phyloP scores from a whole-genome alignment of 495 filamentous ascomycete genomes.

The Talaromyces proteolyticus region DNA sequence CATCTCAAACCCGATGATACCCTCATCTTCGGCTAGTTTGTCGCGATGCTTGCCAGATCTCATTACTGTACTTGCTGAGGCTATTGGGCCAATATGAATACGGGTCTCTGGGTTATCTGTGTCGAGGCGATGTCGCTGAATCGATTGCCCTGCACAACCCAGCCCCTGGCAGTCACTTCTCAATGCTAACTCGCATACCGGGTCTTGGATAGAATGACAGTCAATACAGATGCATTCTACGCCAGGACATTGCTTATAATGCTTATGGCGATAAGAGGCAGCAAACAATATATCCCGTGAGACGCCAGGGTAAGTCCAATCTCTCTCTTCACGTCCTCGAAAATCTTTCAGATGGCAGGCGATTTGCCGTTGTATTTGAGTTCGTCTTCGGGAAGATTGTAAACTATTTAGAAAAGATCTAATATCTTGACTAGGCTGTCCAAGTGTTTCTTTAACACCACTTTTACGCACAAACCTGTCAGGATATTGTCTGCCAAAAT shows the following conservation, averaged over 20 bases:
- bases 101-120: background rate
- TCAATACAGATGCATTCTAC: background rate
- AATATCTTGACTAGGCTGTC: conserved; percentile 16
- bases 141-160: conserved; percentile 3
- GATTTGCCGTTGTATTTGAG: background rate
- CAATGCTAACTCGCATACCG: conserved; percentile 3
- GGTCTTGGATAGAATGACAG: conserved; percentile 3
- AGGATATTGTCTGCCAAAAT: conserved; percentile 21
- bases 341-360: background rate
- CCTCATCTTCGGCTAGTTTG: conserved; percentile 4
- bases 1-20: conserved; percentile 34
- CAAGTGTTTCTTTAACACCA: conserved; percentile 16
- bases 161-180: background rate
- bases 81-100: conserved; percentile 16
- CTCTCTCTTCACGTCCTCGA: background rate
- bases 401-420: conserved; percentile 12
- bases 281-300: conserved; percentile 12
- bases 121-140: background rate
- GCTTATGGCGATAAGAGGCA: conserved; percentile 12
- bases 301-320: conserved; percentile 11
- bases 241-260: conserved; percentile 1
- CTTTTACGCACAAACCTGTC: conserved; percentile 15
- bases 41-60: conserved; percentile 20
- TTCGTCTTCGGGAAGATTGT: background rate
- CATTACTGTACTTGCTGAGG: conserved; percentile 18